Base-by-base conservation (phyloP, 208 protist genomes). In the Acanthamoeba sp. region DNA sequence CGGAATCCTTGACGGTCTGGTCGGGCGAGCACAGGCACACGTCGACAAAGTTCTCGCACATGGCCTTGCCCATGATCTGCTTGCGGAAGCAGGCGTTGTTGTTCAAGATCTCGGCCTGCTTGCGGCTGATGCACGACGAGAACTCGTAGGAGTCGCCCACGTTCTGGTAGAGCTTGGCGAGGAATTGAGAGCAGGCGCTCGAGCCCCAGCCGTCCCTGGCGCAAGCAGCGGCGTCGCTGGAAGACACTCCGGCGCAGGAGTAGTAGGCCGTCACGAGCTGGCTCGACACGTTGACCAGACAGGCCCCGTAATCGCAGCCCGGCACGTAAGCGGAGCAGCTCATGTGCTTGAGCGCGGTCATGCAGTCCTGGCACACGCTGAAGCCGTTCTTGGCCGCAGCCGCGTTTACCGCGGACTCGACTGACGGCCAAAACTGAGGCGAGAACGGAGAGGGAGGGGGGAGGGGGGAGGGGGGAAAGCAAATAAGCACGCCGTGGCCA, bases 271-370 rank as follows among this genome's bases (percentile, higher is more conserved):
- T 6, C 27, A 66, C 59, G 59, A 66, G 59, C 59, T 66, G 20
- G 59, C 59, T 66, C 27, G 27, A 34, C 27, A 32, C 59, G 59
- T 66, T 66, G 27, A 34, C n/a, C n/a, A 36, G 29, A 14, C 59
- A 69, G n/a, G 2, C n/a, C n/a, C n/a, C 59, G 29, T 34, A 69
- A 0, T 69, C 4, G n/a, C 59, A 69, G 59, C 59, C 59, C 9
- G 59, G 59, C 59, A 36, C n/a, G 59, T 36, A 66, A 27, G 59
- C 9, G 1, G 59, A 36, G 14, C 59, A 69, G 59, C n/a, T 69
- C 59, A 69, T 69, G 59, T 69, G 59, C 59, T 69, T 69, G 59
- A 69, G 59, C 12, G 59, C 59, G 10, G 59, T 69, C 27, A 69
- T 3, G 59, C 59, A 69, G 59, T 69, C 59, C 59, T 59, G 55